Percentiles rank a stretch among this genome's conserved stretches.
phyloP scores from a whole-genome alignment of 495 filamentous ascomycete species.

The Cercophora scortea region DNA sequence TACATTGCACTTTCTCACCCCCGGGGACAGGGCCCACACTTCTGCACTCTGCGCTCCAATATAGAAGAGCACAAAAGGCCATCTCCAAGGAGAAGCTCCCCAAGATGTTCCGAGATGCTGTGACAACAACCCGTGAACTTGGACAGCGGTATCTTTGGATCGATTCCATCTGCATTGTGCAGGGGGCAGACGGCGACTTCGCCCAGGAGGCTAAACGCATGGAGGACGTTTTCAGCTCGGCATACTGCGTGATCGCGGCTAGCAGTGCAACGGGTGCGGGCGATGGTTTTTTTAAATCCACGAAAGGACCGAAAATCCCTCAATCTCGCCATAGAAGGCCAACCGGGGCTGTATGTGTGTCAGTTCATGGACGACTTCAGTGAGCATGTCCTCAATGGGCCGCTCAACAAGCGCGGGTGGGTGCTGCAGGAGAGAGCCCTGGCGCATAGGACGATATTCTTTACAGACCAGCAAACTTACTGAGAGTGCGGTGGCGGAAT shows the following conservation, averaged over 20 bases:
- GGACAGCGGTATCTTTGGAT: constrained; percentile 23
- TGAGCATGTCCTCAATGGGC: constrained; percentile 19
- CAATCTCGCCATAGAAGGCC: neutral
- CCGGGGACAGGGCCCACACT: constrained; percentile 6
- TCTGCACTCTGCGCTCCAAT: neutral
- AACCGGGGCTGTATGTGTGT: constrained; percentile 17
- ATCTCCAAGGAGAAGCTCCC: constrained; percentile 8
- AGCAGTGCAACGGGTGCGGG: constrained; percentile 11
- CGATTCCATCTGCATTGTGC: constrained; percentile 32
- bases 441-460: constrained; percentile 32
- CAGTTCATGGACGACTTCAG: constrained; percentile 23
- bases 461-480: constrained; percentile 27
- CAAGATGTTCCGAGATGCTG: constrained; percentile 14
- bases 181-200: constrained; percentile 26
- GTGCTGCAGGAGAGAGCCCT: constrained; percentile 32
- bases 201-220: constrained; percentile 21
- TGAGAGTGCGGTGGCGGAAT: constrained; percentile 35
- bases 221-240: constrained; percentile 26
- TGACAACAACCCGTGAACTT: constrained; percentile 8
- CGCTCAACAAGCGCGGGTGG: constrained; percentile 30
- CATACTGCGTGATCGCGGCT: constrained; percentile 24
- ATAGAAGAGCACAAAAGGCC: constrained; percentile 1
- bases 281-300: constrained; percentile 18
- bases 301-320: neutral
- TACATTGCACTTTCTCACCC: constrained; percentile 9